These are phyloP conservation scores for Sugiyamaella chiloensis DNA, from an alignment of 805 yeast genomes.

Conservation along the genomic window DNA sequence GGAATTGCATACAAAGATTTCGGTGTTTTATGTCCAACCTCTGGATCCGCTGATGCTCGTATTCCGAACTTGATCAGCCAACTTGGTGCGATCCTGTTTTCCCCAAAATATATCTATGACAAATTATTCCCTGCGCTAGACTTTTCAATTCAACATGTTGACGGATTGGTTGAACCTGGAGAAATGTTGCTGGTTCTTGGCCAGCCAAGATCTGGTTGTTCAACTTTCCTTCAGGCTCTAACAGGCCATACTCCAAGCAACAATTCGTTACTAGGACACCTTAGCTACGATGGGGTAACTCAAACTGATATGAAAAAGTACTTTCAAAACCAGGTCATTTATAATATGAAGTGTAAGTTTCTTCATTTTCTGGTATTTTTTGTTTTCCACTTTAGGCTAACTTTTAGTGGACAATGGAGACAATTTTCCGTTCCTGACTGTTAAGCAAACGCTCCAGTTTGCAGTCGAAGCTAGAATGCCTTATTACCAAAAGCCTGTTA, in stretches of 20 bases:
- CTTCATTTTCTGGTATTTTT: conserved; percentile 14
- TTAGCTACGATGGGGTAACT: conserved; percentile 61
- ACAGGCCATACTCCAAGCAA: conserved; percentile 53
- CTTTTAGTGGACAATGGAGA: conserved; percentile 66
- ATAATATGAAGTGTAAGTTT: conserved; percentile 31
- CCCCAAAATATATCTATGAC: not conserved
- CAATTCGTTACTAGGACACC: conserved; percentile 49
- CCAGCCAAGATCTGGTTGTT: conserved; percentile 78
- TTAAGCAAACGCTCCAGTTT: conserved; percentile 65
- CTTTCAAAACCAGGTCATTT: conserved; percentile 49
- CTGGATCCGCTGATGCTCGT: not conserved
- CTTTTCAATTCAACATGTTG: conserved; percentile 16
- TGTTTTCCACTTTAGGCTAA: not conserved
- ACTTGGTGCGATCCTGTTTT: not conserved
- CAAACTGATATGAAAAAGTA: conserved; percentile 56
- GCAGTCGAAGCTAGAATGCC: conserved; percentile 73
- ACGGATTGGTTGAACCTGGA: conserved; percentile 50
- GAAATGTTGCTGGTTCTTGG: conserved; percentile 69
- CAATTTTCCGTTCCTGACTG: conserved; percentile 75
- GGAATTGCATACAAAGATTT: not conserved
- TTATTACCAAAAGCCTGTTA: conserved; percentile 44
- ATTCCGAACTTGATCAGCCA: too few species aligned
- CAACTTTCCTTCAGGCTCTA: conserved; percentile 62
- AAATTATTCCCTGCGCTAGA: not conserved
- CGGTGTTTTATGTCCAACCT: not conserved